These are phyloP conservation scores for Helotiales sp. DNA, from an alignment of 2,329 filamentous ascomycete genomes.

Conservation along the genomic window DNA sequence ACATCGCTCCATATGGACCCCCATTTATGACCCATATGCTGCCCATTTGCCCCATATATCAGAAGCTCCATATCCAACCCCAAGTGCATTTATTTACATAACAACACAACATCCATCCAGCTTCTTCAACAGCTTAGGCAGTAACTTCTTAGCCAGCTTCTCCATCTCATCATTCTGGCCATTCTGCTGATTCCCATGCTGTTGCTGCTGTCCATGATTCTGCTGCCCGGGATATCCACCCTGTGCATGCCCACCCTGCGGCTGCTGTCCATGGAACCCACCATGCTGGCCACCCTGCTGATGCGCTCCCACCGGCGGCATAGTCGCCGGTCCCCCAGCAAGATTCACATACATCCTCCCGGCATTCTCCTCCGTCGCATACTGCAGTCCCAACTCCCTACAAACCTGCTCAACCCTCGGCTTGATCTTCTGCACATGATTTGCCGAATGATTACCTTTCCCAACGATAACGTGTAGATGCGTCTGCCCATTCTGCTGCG, in stretches of 20 bases:
- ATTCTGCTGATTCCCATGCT: conserved; percentile 45
- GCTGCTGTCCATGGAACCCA: conserved; percentile 43
- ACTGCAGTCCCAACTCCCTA: conserved; percentile 80
- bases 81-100: conserved; percentile 35
- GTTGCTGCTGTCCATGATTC: conserved; percentile 48
- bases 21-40: background rate
- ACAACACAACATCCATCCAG: conserved; percentile 42
- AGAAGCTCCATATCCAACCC: background rate
- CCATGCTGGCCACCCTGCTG: conserved; percentile 44
- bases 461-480: conserved; percentile 96
- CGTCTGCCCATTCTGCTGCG: conserved; percentile 72
- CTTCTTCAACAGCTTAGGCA: conserved; percentile 42
- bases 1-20: background rate
- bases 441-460: conserved; percentile 84
- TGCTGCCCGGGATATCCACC: conserved; percentile 45
- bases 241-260: conserved; percentile 53
- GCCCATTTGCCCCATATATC: background rate
- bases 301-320: conserved; percentile 52
- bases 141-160: conserved; percentile 41
- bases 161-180: conserved; percentile 42
- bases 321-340: conserved; percentile 68
- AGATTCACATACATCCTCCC: conserved; percentile 90
- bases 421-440: conserved; percentile 91
- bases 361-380: conserved; percentile 84
- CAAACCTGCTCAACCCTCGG: conserved; percentile 91